Conservation (phyloP, 495 filamentous ascomycete genomes). For the Astrothelium macrocarpum region DNA sequence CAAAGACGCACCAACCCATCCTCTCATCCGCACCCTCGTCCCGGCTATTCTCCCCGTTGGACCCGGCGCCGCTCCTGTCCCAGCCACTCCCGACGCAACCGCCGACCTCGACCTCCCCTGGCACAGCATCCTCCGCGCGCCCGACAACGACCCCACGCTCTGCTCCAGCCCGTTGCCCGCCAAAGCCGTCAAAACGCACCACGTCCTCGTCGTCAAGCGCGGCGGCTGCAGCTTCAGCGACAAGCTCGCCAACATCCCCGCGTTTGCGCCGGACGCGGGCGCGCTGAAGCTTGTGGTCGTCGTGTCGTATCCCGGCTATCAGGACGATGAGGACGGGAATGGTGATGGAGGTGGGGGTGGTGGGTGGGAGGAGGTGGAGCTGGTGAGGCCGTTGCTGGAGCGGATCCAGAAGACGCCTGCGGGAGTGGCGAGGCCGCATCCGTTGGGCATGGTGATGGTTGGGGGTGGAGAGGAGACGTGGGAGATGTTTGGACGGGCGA, state of each 20-base stretch:
- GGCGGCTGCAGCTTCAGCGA: conserved; percentile 76
- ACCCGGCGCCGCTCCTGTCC: conserved; percentile 63
- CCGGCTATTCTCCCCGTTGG: conserved; percentile 67
- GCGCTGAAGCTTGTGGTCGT: conserved; percentile 73
- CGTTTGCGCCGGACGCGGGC: conserved; percentile 47
- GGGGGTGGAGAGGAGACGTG: conserved; percentile 62
- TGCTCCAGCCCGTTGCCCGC: conserved; percentile 56
- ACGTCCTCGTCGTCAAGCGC: conserved; percentile 74
- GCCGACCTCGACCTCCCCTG: conserved; percentile 7
- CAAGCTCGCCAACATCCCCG: conserved; percentile 77
- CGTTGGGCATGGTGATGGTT: conserved; percentile 78
- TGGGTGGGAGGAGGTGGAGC: conserved; percentile 27
- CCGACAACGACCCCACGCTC: conserved; percentile 44
- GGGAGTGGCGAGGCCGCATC: conserved; percentile 61
- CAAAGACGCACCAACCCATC: conserved; percentile 15
- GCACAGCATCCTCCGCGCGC: conserved; percentile 25
- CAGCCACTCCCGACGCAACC: conserved; percentile 51
- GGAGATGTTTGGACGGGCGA: conserved; percentile 49
- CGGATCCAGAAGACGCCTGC: conserved; percentile 58
- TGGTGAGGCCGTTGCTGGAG: conserved; percentile 70
- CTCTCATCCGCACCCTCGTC: conserved; percentile 33
- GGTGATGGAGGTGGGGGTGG: conserved; percentile 22
- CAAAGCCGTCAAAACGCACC: conserved; percentile 51
- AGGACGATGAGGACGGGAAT: conserved; percentile 36
- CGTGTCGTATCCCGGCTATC: conserved; percentile 49